phyloP scores from a whole-genome alignment of 148 eudicot species.

The Chenopodium formosanum region DNA sequence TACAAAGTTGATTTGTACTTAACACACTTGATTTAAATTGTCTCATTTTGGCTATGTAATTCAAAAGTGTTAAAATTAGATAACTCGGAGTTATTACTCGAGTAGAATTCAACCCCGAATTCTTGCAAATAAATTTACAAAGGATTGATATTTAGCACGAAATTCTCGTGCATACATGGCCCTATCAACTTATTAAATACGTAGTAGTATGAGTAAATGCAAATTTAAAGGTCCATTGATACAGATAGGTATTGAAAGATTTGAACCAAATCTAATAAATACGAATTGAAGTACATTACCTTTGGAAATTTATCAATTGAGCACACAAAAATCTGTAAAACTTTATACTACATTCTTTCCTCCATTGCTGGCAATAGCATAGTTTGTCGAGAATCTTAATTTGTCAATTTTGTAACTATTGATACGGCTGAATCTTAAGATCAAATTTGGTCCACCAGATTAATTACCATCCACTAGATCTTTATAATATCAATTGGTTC shows the following conservation, averaged over 20 bases:
- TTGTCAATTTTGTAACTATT: not conserved
- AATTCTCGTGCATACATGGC: too few relatives aligned
- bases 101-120: too few relatives aligned
- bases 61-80: too few relatives aligned
- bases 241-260: not conserved
- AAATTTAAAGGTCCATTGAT: not conserved
- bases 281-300: not conserved
- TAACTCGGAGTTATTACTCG: too few relatives aligned
- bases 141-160: too few relatives aligned
- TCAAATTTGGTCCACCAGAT: conserved; percentile 12
- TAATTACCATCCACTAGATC: conserved; percentile 9
- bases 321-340: not conserved
- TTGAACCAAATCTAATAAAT: not conserved
- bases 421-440: conserved; percentile 8
- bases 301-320: not conserved
- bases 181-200: too few relatives aligned
- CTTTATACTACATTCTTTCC: not conserved
- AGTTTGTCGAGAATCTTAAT: conserved; percentile 7
- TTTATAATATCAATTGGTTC: not conserved
- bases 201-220: too few relatives aligned
- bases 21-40: too few relatives aligned
- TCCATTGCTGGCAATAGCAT: not conserved
- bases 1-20: too few relatives aligned
- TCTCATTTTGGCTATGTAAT: too few relatives aligned
- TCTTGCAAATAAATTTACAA: too few relatives aligned